Evolutionary conservation across 768 basidiomycete species (phyloP), one percentile per base, ranked within the genome.

Genomic region (Tephrocybe rancida): DNA sequence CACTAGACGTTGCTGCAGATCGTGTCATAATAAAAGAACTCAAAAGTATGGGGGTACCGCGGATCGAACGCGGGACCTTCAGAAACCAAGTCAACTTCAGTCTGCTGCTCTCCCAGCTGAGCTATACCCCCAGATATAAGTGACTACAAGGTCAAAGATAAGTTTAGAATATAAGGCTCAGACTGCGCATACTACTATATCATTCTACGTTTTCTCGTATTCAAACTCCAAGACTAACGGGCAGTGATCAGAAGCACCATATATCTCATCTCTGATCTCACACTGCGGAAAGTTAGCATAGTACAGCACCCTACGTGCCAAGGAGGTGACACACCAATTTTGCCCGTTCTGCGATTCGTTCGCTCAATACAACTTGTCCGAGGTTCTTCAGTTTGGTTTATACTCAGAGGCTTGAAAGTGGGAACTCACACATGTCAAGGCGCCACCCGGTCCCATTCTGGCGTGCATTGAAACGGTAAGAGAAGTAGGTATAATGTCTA

Each of bases 161-260:
- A 16, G 35, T 38, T 0, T 34, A 19, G 5, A 1, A 49, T 24
- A 19, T 10, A n/a, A 13, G 16, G 8, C 18, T 43, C 18, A n/a
- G n/a, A n/a, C n/a, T n/a, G n/a, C n/a, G n/a, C n/a, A n/a, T 24
- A 11, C 10, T 43, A 14, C 3, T 8, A 2, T 19, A 16, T 9
- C 9, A 43, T 29, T 38, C 32, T 44, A 53, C 21, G 41, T 48
- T 13, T 25, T 25, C 9, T 41, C 39, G 34, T 42, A 41, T 22
- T 46, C 56, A 10, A 54, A 46, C 64, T 95, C 93, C 71, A 94
- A 69, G 11, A 90, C 82, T 16, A 95, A 68, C 5, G 93, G 93
- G 57, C 88, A 82, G 65, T 94, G 92, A 63, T 94, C 92, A 25
- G 90, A 92, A 29, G 90, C 92, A 11, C 92, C 92, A 48, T 90